Base-by-base conservation (phyloP, 1,284 basidiomycete species). In the Heterobasidion annosum region DNA sequence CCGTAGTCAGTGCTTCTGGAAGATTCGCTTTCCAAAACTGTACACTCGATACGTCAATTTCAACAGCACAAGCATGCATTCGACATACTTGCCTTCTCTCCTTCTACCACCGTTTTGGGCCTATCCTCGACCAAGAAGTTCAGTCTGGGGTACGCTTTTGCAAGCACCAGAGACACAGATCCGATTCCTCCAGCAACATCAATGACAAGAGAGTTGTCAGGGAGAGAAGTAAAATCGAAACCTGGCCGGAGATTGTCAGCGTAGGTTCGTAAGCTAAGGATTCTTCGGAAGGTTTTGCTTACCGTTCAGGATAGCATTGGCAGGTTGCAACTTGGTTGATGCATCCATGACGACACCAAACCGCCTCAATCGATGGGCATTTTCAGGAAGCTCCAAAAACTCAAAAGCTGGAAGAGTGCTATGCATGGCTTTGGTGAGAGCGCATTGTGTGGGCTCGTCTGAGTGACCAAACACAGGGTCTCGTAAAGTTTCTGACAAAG, bases 341-440 rank as follows among this genome's bases (percentile, higher is more conserved):
- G 62, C 66, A 0, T 57, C 58, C 63, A 67, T 67, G 10, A 54
- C 64, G 43, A 63, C 57, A 5, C 57, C 62, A 52, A 66, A 67
- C 1, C 63, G 56, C 34, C 56, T 52, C 32, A 63, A 50, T 15
- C 63, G 56, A 8, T 18, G 45, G 15, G 51, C 50, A 53, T 68
- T 64, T 47, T 59, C 62, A 2, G 63, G 63, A 8, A 58, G 57
- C 52, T 63, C 64, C 40, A 64, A 57, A 61, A 62, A 67, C 32
- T 60, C 49, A 49, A 62, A 67, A 49, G 61, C 62, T 18, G 55
- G 25, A 37, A 63, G 52, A 47, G 58, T 48, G 2, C 60, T 64
- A 16, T 60, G 57, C 54, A 63, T 64, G 2, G 65, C 67, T 10
- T 57, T 54, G 33, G 62, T 60, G 57, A 69, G 62, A 0, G 68